Evolutionary conservation across 371 early-diverging fungal species (phyloP).

Genomic region (Mucor indicus): DNA sequence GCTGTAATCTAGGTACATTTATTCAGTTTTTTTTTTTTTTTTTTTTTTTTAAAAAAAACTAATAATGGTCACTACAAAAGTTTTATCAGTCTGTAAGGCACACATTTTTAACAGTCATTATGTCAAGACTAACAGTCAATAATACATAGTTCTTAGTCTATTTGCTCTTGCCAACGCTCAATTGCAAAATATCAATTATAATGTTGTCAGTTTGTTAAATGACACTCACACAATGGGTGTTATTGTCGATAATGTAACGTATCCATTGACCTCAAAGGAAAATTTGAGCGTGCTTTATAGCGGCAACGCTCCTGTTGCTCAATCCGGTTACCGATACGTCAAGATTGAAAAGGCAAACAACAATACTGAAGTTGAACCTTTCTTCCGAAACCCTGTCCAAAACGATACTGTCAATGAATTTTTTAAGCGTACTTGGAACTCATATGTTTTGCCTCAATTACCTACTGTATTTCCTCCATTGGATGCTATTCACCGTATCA

Average conservation of each 20-base stretch:
- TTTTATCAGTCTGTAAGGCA: no score
- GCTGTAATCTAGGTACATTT: no score
- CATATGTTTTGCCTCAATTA: not conserved
- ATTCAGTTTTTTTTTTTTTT: no score
- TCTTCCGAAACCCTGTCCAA: constrained; percentile 7
- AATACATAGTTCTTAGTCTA: not conserved
- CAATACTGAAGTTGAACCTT: constrained; percentile 5
- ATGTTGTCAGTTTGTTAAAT: constrained; percentile 10
- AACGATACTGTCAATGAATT: constrained; percentile 17
- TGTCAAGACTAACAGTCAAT: not conserved
- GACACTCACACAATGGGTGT: constrained; percentile 17
- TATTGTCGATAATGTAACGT: constrained; percentile 13
- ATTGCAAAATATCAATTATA: constrained; percentile 1
- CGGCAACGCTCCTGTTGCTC: constrained; percentile 22
- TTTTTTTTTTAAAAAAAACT: no score
- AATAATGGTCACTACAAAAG: no score
- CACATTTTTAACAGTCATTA: no score
- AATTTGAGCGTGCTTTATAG: constrained; percentile 1
- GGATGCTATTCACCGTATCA: constrained; percentile 11
- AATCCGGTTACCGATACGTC: constrained; percentile 15
- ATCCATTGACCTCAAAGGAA: constrained; percentile 1
- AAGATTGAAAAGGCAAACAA: constrained; percentile 9
- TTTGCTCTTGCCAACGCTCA: not conserved
- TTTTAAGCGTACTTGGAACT: constrained; percentile 28
- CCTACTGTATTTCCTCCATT: constrained; percentile 13